phyloP scores from a whole-genome alignment of 768 basidiomycete genomes.

The Cantharellus anzutake region DNA sequence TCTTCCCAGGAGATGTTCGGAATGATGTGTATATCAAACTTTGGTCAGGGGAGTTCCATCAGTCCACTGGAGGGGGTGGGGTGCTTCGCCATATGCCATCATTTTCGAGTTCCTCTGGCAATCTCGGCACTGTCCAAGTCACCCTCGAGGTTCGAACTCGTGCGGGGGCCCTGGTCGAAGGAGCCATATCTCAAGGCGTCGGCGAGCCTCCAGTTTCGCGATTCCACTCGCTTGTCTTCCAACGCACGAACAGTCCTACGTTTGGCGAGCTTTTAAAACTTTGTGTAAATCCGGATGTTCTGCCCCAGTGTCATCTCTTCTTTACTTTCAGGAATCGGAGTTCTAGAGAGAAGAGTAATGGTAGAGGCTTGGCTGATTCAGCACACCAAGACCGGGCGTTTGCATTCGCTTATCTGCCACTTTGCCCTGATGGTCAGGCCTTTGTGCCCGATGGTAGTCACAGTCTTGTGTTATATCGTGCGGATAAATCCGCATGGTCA shows the following conservation, averaged over 20 bases:
- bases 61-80: constrained; percentile 27
- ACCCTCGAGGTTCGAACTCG: constrained; percentile 69
- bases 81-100: constrained; percentile 17
- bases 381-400: constrained; percentile 46
- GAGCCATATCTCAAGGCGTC: constrained; percentile 62
- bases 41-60: constrained; percentile 78
- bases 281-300: constrained; percentile 42
- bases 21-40: constrained; percentile 95
- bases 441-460: constrained; percentile 86
- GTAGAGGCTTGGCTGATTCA: not conserved
- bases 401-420: constrained; percentile 81
- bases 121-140: constrained; percentile 66
- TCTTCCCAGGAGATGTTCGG: constrained; percentile 78
- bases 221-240: constrained; percentile 83
- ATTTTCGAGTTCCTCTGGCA: constrained; percentile 23
- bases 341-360: constrained; percentile 5
- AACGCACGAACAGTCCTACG: constrained; percentile 72
- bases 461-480: constrained; percentile 62
- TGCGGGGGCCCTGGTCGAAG: constrained; percentile 47
- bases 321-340: constrained; percentile 70
- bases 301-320: constrained; percentile 77
- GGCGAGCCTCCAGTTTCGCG: constrained; percentile 66
- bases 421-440: constrained; percentile 55
- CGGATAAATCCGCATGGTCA: constrained; percentile 41
- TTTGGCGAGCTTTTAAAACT: constrained; percentile 90